Evolutionary conservation across 768 basidiomycete species (phyloP), one percentile per base, ranked within the genome.

Genomic region (Phaeotremella skinneri): DNA sequence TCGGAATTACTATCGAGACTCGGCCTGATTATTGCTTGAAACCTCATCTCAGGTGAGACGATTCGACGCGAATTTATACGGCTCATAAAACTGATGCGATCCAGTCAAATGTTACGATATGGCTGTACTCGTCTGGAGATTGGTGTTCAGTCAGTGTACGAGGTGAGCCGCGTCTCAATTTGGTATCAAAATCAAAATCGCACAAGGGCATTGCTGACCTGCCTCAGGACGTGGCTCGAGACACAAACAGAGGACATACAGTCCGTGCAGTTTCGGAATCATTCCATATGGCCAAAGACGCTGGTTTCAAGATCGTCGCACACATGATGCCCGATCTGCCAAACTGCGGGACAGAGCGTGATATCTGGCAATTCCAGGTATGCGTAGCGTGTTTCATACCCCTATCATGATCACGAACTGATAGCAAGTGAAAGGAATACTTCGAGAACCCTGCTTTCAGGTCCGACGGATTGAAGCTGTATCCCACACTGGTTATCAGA

Each of bases 271-370:
- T 97, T 54, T 87, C 90, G 48, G 94, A 99, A 76, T 90, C 88
- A 13, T 99, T 99, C 79, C 94, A 98, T 72, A 85, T 99, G 69
- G 87, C 92, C 20, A 99, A 99, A 76, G 94, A 99, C 70, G 96
- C 94, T 1, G 96, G 96, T 3, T 99, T 96, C 86, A 99, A 99
- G 79, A 93, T 99, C 55, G 96, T 99, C 27, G 93, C 93, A 20
- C 96, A 99, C 75, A 98, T 98, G 96, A 99, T 99, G 93, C 92
- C 93, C 14, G 94, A 99, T 76, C 83, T 98, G 7, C 94, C 94
- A 7, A 99, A 99, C 74, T 90, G 98, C 57, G 96, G 96, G 31
- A 83, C 94, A 59, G 96, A 98, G 79, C 85, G 96, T 56, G 96
- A 99, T 78, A 84, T 99, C 48, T 92, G 92, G 71, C 96, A 98